Evolutionary conservation across 2,329 filamentous ascomycete genomes (phyloP), one percentile per base, ranked within the genome.

Genomic region (Talaromyces rugulosus): DNA sequence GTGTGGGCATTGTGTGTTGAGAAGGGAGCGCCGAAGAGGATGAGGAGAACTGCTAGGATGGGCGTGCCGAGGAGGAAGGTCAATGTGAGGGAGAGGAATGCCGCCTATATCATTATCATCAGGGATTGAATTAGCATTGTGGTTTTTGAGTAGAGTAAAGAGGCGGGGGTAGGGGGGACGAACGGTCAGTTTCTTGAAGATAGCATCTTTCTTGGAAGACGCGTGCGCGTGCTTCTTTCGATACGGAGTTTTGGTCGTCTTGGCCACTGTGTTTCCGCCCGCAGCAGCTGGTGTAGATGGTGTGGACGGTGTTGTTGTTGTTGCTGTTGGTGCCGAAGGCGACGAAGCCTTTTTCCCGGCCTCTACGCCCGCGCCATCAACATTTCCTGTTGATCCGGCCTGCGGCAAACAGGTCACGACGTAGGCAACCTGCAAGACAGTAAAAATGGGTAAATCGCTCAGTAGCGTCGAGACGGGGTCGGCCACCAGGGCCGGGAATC

Each of bases 1-100:
- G 95, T 99, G 67, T 96, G 89, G 4, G 82, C 73, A 57, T 89
- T 79, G 74, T 97, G 91, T 0, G 91, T 91, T 34, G 94, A 90
- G 59, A 96, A 81, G 0, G 95, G 95, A 7, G 94, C 95, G 71
- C 95, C 95, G 76, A 97, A 96, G 67, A 98, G 89, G 70, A 98
- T 82, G 69, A 96, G 84, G 42, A 87, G 77, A 51, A 86, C 73
- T 73, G 82, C 77, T 52, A 89, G 78, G 40, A 86, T 71, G 2
- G 87, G 86, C 0, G 85, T 81, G 5, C 82, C 81, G 58, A 86
- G 79, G 63, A 84, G 74, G 56, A 74, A 66, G 5, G 77, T 76
- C 18, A 84, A 70, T 14, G 83, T 78, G 34, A 94, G 83, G 7
- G 90, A 88, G 62, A 93, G 81, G 66, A 95, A 82, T 2, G 86